Percentiles rank a stretch among this genome's conserved stretches.
phyloP scores from a whole-genome alignment of 108 stramenopile species.

The Nitzschia putrida region DNA sequence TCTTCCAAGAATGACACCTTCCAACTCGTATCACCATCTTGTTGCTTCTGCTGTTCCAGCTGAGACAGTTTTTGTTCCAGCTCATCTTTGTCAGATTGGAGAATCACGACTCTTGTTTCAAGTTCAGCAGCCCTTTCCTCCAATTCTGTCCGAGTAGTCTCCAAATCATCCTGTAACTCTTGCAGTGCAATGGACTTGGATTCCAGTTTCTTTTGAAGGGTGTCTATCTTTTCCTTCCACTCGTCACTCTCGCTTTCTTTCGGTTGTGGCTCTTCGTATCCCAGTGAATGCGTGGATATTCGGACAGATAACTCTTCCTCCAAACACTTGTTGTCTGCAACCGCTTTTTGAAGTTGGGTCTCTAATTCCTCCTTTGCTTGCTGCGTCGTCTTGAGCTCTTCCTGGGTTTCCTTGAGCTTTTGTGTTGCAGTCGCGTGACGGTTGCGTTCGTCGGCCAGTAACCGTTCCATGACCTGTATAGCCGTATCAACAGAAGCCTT shows the following conservation, averaged over 20 bases:
- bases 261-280: neutral
- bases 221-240: neutral
- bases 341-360: neutral
- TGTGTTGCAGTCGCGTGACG: neutral
- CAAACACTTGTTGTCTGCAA: slow-evolving; percentile 3
- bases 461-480: slow-evolving; percentile 23
- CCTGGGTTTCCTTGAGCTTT: slow-evolving; percentile 8
- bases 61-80: neutral
- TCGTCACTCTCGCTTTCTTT: neutral
- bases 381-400: slow-evolving; percentile 24
- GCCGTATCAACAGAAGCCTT: slow-evolving; percentile 22
- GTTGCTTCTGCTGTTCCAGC: neutral
- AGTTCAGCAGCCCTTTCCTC: slow-evolving; percentile 5
- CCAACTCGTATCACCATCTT: neutral
- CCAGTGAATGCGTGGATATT: slow-evolving; percentile 16
- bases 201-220: neutral
- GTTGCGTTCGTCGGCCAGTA: slow-evolving; percentile 17
- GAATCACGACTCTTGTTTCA: slow-evolving; percentile 10
- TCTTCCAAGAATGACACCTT: slow-evolving; percentile 1
- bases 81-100: slow-evolving; percentile 4
- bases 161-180: neutral
- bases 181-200: neutral
- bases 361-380: slow-evolving; percentile 8
- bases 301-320: slow-evolving; percentile 10
- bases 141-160: neutral